Base-by-base conservation (phyloP, 768 basidiomycete species). In the Kwoniella dendrophila region DNA sequence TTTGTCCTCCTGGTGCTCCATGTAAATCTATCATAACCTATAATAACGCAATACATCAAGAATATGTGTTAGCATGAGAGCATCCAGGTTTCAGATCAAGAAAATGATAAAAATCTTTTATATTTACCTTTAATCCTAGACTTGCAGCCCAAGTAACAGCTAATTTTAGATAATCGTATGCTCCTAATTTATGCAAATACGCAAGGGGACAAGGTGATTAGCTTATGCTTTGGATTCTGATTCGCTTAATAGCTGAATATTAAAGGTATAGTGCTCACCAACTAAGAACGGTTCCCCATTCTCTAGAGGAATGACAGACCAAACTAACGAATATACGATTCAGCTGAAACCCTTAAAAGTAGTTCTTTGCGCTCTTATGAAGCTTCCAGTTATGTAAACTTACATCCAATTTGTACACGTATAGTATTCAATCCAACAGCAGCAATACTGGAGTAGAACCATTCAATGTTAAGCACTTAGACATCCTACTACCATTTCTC, bases 371-470 rank as follows among this genome's bases (percentile, higher is more conserved):
- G 45, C 51, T 2, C 24, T 34, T 24, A 43, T 1, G 55, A 4
- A 56, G 40, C 8, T 29, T 24, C 11, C 4, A 52, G 20, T 52
- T 3, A n/a, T 32, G 43, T 43, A n/a, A 26, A 62, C 73, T 65
- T 26, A 78, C 73, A 78, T 3, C 77, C 77, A 26, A 78, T 73
- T 12, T 68, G 75, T 58, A 78, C 69, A 3, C 77, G 66, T n/a
- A 78, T 69, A 3, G 73, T 75, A 51, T 78, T 78, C 51, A 76
- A 58, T 12, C 74, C 74, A 6, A 76, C 68, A 7, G 55, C 50
- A 2, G 62, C 64, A 36, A 72, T 74, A 49, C 66, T 64, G 26
- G 2, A 34, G 2, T 14, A 52, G 40, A 24, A 12, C 32, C 27
- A 41, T n/a, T n/a, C n/a, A n/a, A n/a, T n/a, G 62, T 27, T 29